Conservation (phyloP, 805 yeast species). For the Lachancea quebecensis region DNA sequence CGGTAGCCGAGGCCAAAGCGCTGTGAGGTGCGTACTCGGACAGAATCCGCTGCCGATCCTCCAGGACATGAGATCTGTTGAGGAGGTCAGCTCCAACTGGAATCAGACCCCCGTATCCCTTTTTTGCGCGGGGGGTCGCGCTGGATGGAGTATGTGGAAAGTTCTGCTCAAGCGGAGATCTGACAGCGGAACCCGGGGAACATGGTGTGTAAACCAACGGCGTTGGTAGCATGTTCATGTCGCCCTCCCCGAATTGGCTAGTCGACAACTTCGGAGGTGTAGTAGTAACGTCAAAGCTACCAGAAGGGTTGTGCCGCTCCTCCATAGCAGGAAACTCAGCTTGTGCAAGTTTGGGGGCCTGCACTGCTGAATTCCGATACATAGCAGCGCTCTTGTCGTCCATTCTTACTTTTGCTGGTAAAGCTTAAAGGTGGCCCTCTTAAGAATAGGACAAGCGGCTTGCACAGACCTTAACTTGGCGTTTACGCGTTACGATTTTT, state of each 20-base stretch:
- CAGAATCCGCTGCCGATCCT: conserved; percentile 14
- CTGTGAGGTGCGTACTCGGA: conserved; percentile 11
- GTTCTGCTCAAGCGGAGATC: conserved; percentile 16
- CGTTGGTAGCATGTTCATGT: conserved; percentile 25
- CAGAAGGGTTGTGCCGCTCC: neutral
- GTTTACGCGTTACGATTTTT: too few species aligned
- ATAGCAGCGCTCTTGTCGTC: neutral
- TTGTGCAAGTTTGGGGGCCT: conserved; percentile 18
- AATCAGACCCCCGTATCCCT: neutral
- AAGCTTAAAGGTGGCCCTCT: neutral
- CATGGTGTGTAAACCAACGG: conserved; percentile 27
- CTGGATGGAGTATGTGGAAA: neutral
- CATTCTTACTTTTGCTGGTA: neutral
- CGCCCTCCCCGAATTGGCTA: conserved; percentile 20
- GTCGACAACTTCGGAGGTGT: conserved; percentile 21
- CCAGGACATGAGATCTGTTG: conserved; percentile 3
- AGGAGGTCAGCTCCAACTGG: conserved; percentile 1
- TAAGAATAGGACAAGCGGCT: neutral
- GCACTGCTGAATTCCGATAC: conserved; percentile 4
- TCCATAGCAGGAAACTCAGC: conserved; percentile 13
- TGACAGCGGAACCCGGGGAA: conserved; percentile 12
- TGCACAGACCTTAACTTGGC: too few species aligned
- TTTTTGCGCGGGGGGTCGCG: conserved; percentile 1
- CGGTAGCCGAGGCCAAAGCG: conserved; percentile 3
- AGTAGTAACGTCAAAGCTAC: neutral